phyloP scores from a whole-genome alignment of 2,329 filamentous ascomycete genomes.

The Colletotrichum aenigma region DNA sequence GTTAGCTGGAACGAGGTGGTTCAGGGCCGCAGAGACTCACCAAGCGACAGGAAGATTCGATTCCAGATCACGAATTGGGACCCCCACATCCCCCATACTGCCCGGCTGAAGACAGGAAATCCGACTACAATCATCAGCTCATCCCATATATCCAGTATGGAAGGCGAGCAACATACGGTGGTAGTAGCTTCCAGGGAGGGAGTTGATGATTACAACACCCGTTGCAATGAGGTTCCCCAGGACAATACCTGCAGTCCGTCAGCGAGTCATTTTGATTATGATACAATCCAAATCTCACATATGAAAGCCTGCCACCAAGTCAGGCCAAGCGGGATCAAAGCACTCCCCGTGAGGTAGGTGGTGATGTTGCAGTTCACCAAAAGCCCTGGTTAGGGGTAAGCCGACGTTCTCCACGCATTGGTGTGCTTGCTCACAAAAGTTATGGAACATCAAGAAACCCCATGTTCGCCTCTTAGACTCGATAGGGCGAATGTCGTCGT shows the following conservation, averaged over 20 bases:
- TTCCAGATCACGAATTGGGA: slow-evolving; percentile 35
- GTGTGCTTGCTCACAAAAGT: slow-evolving; percentile 39
- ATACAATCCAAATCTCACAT: slow-evolving; percentile 24
- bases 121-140: slow-evolving; percentile 21
- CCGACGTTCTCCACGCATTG: background rate
- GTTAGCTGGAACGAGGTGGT: background rate
- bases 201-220: slow-evolving; percentile 43
- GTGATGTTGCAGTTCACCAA: slow-evolving; percentile 50
- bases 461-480: slow-evolving; percentile 46
- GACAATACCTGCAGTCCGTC: slow-evolving; percentile 29
- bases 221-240: slow-evolving; percentile 43
- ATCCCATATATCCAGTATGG: fast-evolving
- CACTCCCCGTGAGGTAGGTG: slow-evolving; percentile 43
- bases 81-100: slow-evolving; percentile 33
- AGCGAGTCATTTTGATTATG: too few species aligned
- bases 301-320: slow-evolving; percentile 48
- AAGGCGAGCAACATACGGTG: slow-evolving; percentile 32
- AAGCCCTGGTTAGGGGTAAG: slow-evolving; percentile 37
- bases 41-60: slow-evolving; percentile 43
- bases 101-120: slow-evolving; percentile 36
- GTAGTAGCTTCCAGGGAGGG: slow-evolving; percentile 45
- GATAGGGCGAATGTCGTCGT: slow-evolving; percentile 55
- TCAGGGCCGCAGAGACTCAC: slow-evolving; percentile 28
- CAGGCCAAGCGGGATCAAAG: slow-evolving; percentile 43
- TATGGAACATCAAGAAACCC: slow-evolving; percentile 45